Base-by-base conservation (phyloP, 2,329 filamentous ascomycete genomes). In the Epichloe baconii region DNA sequence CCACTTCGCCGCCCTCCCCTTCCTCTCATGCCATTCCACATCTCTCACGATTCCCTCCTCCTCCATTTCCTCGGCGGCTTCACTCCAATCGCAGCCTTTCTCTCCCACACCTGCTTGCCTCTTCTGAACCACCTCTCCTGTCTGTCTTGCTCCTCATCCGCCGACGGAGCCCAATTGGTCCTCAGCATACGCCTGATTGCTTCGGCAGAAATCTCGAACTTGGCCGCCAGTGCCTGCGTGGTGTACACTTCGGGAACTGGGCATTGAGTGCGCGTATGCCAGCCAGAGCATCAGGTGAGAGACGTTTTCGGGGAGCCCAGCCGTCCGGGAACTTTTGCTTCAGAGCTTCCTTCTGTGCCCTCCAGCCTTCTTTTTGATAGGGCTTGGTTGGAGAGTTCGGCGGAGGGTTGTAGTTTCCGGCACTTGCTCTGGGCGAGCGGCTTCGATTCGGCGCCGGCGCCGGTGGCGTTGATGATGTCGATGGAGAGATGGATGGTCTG, bases 281-380 rank as follows among this genome's bases (percentile, higher is more conserved):
- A n/a, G 86, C 83, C 35, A 96, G 73, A 1, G 90, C 88, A 66
- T 97, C 91, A 0, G 93, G 93, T 0, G 93, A 97, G 10, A 98
- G 76, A 53, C 83, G 83, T 67, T 95, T 96, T 47, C 79, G 77
- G 34, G 93, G 91, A 31, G 77, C 76, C 90, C 91, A 98, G 10
- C 83, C 81, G 7, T 83, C 78, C 2, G 80, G 80, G 57, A 96
- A 93, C 62, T 97, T 98, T 54, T 79, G 68, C 59, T 83, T 78
- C 37, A 94, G 68, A 0, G 82, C 85, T 2, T 71, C 71, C 64
- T 95, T 96, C 57, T 96, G 85, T 14, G 79, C 65, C 63, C 79
- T 76, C 93, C 93, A 97, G 3, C 61, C 53, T 56, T 82, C 77
- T 23, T 44, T 49, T 19, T 3, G 7, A 15, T 26, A 10, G 21